Evolutionary conservation across 1,284 basidiomycete genomes (phyloP).

Genomic region (Butyriboletus appendiculatus): DNA sequence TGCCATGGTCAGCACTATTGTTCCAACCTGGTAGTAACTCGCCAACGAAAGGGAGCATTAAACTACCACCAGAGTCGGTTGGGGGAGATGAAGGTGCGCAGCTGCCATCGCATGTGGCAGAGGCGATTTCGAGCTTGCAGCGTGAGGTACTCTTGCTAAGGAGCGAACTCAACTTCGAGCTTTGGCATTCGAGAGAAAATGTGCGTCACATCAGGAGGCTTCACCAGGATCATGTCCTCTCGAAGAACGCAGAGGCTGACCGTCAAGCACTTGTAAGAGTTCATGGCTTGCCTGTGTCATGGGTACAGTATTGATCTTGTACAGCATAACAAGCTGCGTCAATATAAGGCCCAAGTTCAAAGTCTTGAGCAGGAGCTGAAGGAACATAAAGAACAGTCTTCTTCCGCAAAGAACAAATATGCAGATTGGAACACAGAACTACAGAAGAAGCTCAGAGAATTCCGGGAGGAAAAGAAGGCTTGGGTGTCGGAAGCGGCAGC

Average conservation of each 20-base stretch:
- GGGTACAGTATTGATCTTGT: constrained; percentile 13
- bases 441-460: constrained; percentile 62
- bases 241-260: constrained; percentile 74
- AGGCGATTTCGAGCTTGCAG: constrained; percentile 68
- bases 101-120: constrained; percentile 49
- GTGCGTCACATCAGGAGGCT: constrained; percentile 76
- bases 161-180: constrained; percentile 80
- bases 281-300: background rate
- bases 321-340: constrained; percentile 76
- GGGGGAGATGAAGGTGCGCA: constrained; percentile 21
- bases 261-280: constrained; percentile 73
- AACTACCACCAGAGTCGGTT: constrained; percentile 15
- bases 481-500: constrained; percentile 63
- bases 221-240: constrained; percentile 70
- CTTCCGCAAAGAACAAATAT: constrained; percentile 64
- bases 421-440: constrained; percentile 73
- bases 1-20: constrained; percentile 48
- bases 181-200: constrained; percentile 78
- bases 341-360: constrained; percentile 65
- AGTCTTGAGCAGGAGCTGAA: constrained; percentile 61
- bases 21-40: constrained; percentile 32
- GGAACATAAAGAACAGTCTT: constrained; percentile 64
- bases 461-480: constrained; percentile 67
- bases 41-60: constrained; percentile 15
- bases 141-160: constrained; percentile 70